A percentile compares a stretch with the other conserved stretches of the same genome.
phyloP scores from a whole-genome alignment of 1,139 yeast species.

The Sugiyamaella castrensis region DNA sequence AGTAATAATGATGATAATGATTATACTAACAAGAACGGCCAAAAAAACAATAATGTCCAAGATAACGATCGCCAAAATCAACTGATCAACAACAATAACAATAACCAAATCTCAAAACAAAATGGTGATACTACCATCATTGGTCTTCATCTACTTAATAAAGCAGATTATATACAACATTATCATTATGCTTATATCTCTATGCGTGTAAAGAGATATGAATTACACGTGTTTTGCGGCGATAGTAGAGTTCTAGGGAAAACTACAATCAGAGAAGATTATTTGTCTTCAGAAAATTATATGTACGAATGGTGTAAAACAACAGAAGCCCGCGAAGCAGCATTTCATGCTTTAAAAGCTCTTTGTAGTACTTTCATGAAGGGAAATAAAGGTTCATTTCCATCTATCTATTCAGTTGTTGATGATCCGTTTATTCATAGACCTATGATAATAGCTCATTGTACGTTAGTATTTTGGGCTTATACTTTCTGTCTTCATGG shows the following conservation, averaged over 20 bases:
- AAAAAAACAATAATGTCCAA: too few species aligned
- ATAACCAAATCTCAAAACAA: too few species aligned
- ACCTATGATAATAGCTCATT: slow-evolving; percentile 51
- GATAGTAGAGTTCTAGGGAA: slow-evolving; percentile 80
- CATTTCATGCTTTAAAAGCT: slow-evolving; percentile 23
- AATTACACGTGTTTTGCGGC: slow-evolving; percentile 72
- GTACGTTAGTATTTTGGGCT: slow-evolving; percentile 54
- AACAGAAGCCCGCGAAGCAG: slow-evolving; percentile 35
- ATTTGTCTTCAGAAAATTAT: slow-evolving; percentile 46
- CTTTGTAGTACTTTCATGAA: slow-evolving; percentile 12
- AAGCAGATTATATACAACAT: slow-evolving; percentile 22
- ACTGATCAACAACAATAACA: too few species aligned
- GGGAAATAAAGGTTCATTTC: neutral
- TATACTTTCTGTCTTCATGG: slow-evolving; percentile 53
- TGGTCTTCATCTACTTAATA: slow-evolving; percentile 3
- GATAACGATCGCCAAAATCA: too few species aligned
- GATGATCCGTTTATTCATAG: slow-evolving; percentile 52
- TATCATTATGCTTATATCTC: slow-evolving; percentile 68
- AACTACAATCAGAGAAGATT: slow-evolving; percentile 53
- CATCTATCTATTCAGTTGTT: slow-evolving; percentile 43
- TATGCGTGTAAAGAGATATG: slow-evolving; percentile 68
- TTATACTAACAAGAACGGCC: too few species aligned
- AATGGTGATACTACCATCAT: too few species aligned
- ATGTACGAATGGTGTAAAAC: slow-evolving; percentile 23
- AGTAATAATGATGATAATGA: too few species aligned